Evolutionary conservation across 441 rosid genomes (phyloP), one percentile per base, ranked within the genome.

Genomic region (Populus hybrid): DNA sequence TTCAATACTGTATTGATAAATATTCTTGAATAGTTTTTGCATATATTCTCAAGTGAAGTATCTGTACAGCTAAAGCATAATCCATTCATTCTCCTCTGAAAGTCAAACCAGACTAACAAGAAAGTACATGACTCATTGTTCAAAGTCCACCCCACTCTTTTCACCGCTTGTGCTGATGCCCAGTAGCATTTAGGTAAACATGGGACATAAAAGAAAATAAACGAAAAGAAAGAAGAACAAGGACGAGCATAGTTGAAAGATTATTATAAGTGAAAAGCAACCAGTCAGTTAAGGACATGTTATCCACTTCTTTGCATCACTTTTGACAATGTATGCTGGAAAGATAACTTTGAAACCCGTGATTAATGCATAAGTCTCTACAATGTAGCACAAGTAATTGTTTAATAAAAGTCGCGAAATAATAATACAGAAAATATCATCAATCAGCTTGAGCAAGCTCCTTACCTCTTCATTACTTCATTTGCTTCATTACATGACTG

Each of bases 401-500:
- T 46, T 46, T 46, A 46, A 46, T 46, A 4, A 10, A 77, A 23
- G 20, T 26, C 63, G 2, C 8, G 42, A 11, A 8, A 70, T 77
- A 42, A 30, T n/a, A 21, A 38, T 69, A 18, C n/a, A 35, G 57
- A 42, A 6, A 21, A 42, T 63, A 54, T 34, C 36, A 50, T 26
- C 54, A 30, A 72, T 24, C 34, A 40, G 28, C 18, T 26, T 10
- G 30, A 78, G 70, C 21, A 35, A 6, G 18, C 30, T 57, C 71
- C 76, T 76, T 81, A 93, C 99, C 97, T 93, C 83, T 85, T 89
- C 81, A 92, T 82, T 74, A 92, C 86, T 82, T 90, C 97, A 88
- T 90, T 94, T 82, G 98, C 97, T 88, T 96, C 98, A 63, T 86
- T 77, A 82, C 92, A 89, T 30, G 99, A 94, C 81, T 92, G 99